phyloP scores from a whole-genome alignment of 2,329 filamentous ascomycete species.

The Colletotrichum echinochloae region DNA sequence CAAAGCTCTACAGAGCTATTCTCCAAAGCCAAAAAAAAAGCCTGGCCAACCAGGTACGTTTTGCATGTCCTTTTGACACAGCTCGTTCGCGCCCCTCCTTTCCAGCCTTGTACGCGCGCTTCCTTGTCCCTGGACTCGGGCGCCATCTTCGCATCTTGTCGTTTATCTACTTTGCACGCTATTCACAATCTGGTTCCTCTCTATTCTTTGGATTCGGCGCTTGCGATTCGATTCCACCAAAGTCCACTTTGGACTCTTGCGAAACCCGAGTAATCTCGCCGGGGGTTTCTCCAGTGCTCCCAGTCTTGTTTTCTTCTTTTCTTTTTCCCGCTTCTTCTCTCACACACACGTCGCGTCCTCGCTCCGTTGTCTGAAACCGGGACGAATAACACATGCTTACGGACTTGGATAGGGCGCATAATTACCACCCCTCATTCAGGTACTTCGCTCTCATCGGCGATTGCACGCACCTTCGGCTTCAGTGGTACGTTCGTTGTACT shows the following conservation, averaged over 20 bases:
- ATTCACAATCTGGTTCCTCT: slow-evolving; percentile 6
- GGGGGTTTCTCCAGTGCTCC: neutral
- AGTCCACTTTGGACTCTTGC: neutral
- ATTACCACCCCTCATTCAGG: slow-evolving; percentile 17
- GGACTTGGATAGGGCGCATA: slow-evolving; percentile 33
- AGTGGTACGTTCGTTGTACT: slow-evolving; percentile 34
- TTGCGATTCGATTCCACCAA: neutral
- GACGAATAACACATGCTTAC: slow-evolving; percentile 33
- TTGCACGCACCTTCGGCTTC: slow-evolving; percentile 23
- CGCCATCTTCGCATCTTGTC: slow-evolving; percentile 24
- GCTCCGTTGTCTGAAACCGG: slow-evolving; percentile 29
- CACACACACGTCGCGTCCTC: slow-evolving; percentile 6
- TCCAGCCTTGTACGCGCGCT: slow-evolving; percentile 38
- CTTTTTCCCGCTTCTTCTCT: slow-evolving; percentile 1
- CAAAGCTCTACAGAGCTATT: slow-evolving; percentile 2
- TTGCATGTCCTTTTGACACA: slow-evolving; percentile 33
- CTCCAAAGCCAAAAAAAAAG: slow-evolving; percentile 28
- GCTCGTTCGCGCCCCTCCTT: slow-evolving; percentile 38
- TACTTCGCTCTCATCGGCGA: slow-evolving; percentile 32
- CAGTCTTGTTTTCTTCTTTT: neutral
- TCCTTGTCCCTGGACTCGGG: slow-evolving; percentile 24
- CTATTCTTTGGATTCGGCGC: neutral
- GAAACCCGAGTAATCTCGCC: neutral
- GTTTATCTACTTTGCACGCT: slow-evolving; percentile 1
- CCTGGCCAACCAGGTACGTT: slow-evolving; percentile 40